Percentiles rank a stretch among this genome's conserved stretches.
phyloP scores from a whole-genome alignment of 148 eudicot genomes.

The Persicaria tinctoria region DNA sequence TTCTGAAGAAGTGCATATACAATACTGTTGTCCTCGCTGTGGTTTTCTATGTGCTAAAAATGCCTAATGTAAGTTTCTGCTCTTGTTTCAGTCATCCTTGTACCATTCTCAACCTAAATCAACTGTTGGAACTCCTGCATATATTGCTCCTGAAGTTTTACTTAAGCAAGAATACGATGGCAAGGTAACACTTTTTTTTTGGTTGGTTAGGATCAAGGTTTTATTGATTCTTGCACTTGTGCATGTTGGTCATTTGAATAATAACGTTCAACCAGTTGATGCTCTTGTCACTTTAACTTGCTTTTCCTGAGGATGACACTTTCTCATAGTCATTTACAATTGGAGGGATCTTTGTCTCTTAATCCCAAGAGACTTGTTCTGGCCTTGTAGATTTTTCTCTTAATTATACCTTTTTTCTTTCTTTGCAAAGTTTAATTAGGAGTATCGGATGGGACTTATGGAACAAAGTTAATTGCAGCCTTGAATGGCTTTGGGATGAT shows the following conservation, averaged over 20 bases:
- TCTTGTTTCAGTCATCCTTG: constrained; percentile 58
- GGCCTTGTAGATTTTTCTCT: background rate
- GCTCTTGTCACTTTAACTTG: background rate
- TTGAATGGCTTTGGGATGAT: background rate
- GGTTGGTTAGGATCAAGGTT: constrained; percentile 1
- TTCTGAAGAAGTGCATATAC: background rate
- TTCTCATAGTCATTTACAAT: background rate
- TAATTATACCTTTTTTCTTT: background rate
- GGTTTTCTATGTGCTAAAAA: background rate
- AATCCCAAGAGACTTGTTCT: background rate
- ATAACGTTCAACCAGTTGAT: background rate
- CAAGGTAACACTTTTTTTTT: constrained; percentile 41
- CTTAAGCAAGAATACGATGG: constrained; percentile 86
- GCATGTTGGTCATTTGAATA: background rate
- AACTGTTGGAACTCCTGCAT: constrained; percentile 94
- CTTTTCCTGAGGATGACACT: background rate
- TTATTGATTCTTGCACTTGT: background rate
- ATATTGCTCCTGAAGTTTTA: constrained; percentile 93
- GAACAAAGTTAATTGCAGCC: background rate
- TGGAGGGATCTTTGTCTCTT: background rate
- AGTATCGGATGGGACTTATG: background rate
- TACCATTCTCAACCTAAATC: constrained; percentile 96
- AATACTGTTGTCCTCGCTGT: background rate
- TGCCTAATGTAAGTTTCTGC: constrained; percentile 11
- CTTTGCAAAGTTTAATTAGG: background rate